These are phyloP conservation scores for Kokia cookei DNA, from an alignment of 441 rosid genomes.

Conservation along the genomic window DNA sequence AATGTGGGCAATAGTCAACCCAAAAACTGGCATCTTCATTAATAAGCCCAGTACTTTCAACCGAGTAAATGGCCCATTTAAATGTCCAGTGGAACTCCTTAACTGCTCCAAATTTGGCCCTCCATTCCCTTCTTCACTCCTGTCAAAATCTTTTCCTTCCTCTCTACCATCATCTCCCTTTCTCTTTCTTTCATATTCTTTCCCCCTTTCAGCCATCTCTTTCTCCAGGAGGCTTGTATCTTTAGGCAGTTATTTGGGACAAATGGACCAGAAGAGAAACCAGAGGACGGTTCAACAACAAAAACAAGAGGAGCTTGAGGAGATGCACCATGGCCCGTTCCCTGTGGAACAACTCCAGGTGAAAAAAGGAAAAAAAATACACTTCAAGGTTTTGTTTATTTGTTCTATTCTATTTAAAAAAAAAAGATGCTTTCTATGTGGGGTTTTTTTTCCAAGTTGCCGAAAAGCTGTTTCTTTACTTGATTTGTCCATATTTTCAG, in stretches of 20 bases:
- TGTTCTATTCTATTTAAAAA: not conserved
- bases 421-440: not conserved
- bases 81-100: not conserved
- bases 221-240: constrained; percentile 4
- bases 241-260: not conserved
- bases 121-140: not conserved
- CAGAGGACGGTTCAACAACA: constrained; percentile 38
- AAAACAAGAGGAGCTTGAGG: constrained; percentile 52
- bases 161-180: constrained; percentile 17
- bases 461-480: not conserved
- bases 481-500: not conserved
- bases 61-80: not conserved
- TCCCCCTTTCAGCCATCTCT: constrained; percentile 8
- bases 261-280: constrained; percentile 58
- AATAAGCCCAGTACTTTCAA: not conserved
- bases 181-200: not conserved
- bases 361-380: not conserved
- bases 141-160: constrained; percentile 26
- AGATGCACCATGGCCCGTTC: constrained; percentile 68
- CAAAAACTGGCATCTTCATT: too few species aligned
- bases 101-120: constrained; percentile 24
- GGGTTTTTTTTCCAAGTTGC: not conserved
- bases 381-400: not conserved
- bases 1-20: too few species aligned
- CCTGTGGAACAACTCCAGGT: constrained; percentile 97